These are phyloP conservation scores for Chalara sp. DNA, from an alignment of 2,329 filamentous ascomycete genomes.

Conservation along the genomic window DNA sequence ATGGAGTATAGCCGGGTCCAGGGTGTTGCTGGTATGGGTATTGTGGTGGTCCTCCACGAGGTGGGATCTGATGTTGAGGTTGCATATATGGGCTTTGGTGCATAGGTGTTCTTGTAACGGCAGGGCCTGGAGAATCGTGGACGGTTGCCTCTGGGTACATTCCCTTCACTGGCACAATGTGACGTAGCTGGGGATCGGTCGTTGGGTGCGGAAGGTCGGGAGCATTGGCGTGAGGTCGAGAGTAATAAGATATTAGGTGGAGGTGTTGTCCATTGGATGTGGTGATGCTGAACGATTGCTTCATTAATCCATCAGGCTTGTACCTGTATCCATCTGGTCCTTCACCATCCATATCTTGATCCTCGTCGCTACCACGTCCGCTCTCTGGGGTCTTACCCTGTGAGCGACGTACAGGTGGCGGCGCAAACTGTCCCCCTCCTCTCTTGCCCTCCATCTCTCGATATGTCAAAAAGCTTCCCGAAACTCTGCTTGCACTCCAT, in stretches of 20 bases:
- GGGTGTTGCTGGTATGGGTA: slow-evolving; percentile 29
- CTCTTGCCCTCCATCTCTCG: slow-evolving; percentile 98
- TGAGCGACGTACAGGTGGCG: slow-evolving; percentile 45
- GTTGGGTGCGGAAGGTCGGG: slow-evolving; percentile 75
- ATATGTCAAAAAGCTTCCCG: slow-evolving; percentile 95
- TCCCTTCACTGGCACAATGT: slow-evolving; percentile 82
- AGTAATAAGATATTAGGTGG: slow-evolving; percentile 96
- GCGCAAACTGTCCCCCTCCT: slow-evolving; percentile 66
- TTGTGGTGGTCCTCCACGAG: slow-evolving; percentile 12
- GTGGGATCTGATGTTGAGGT: slow-evolving; percentile 28
- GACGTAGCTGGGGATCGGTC: slow-evolving; percentile 69
- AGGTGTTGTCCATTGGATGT: slow-evolving; percentile 85
- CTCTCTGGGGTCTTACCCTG: slow-evolving; percentile 78
- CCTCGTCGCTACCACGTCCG: slow-evolving; percentile 73
- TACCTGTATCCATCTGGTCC: slow-evolving; percentile 85
- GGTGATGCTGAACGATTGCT: slow-evolving; percentile 99
- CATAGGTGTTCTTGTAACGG: slow-evolving; percentile 71
- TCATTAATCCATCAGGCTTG: slow-evolving; percentile 96
- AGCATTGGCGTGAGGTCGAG: slow-evolving; percentile 66
- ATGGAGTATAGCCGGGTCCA: slow-evolving; percentile 39
- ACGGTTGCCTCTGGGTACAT: slow-evolving; percentile 97
- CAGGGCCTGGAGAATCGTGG: slow-evolving; percentile 76
- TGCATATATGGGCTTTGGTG: slow-evolving; percentile 39
- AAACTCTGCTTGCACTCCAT: slow-evolving; percentile 96
- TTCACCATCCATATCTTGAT: slow-evolving; percentile 63